Base-by-base conservation (phyloP, 305 asterid species). In the Rubia tinctorum region DNA sequence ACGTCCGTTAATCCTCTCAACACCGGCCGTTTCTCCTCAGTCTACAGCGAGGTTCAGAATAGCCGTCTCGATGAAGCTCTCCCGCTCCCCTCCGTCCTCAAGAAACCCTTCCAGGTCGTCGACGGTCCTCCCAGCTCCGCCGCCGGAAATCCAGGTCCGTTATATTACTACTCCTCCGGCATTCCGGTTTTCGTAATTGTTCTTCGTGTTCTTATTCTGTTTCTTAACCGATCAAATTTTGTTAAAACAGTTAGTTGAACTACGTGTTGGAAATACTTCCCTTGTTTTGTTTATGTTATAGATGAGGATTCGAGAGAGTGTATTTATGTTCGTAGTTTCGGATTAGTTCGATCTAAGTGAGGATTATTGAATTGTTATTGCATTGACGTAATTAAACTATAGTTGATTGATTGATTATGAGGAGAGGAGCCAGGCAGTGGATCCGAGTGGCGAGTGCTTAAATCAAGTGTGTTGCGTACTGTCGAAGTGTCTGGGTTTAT, bases 121-220 rank as follows among this genome's bases (percentile, higher is more conserved):
- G 92, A 87, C 73, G 98, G 97, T 12, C 96, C 97, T 43, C 86
- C 92, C 65, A 91, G 96, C 77, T 88, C 97, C 69, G 95, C 98
- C 59, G 97, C 97, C 30, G 96, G 98, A 53, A 86, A 91, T 79
- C 98, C 97, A 78, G 98, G 98, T 91, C 76, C 13, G 37, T 22
- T 64, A 8, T 39, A 1, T 17, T 14, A n/a, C 64, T 20, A 0
- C 34, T 58, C 64, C 12, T 34, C 64, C 59, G 42, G n/a, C 37
- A 47, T 42, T 22, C 56, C 13, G 40, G 15, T 37, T 37, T 63
- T 13, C 68, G 12, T 34, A 64, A 44, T 65, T 0, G 2, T 39
- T 44, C 12, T 14, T 37, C 64, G 64, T 58, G 64, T 58, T 20
- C 61, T 56, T 56, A 17, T 56, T 17, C 61, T 4, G n/a, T n/a